phyloP scores from a whole-genome alignment of 768 basidiomycete genomes.

The Boletus fagicola region DNA sequence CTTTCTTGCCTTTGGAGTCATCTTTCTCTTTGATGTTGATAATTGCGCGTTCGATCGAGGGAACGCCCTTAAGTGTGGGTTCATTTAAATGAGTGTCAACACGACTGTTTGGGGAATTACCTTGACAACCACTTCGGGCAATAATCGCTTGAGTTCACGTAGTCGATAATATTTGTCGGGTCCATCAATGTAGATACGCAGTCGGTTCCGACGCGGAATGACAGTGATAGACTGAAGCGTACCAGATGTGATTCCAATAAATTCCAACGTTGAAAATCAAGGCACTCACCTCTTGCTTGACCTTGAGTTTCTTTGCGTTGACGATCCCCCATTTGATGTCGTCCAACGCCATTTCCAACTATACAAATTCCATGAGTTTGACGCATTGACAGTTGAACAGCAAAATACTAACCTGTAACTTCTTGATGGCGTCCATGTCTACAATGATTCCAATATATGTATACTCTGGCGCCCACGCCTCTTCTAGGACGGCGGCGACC shows the following conservation, averaged over 20 bases:
- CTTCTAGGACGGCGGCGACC: constrained; percentile 91
- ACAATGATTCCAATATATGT: constrained; percentile 93
- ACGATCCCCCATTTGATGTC: constrained; percentile 93
- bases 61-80: constrained; percentile 60
- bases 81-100: not conserved
- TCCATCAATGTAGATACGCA: constrained; percentile 78
- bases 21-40: constrained; percentile 95
- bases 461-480: constrained; percentile 92
- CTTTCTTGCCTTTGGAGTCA: constrained; percentile 74
- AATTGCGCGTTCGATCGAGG: constrained; percentile 85
- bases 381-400: not conserved
- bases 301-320: constrained; percentile 82
- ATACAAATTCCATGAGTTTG: not conserved
- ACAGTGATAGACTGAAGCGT: constrained; percentile 66
- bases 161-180: constrained; percentile 79
- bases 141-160: constrained; percentile 78
- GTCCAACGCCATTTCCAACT: constrained; percentile 92
- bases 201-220: constrained; percentile 67
- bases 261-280: not conserved
- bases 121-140: constrained; percentile 90
- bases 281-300: constrained; percentile 72
- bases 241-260: not conserved
- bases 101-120: constrained; percentile 35
- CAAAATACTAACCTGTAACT: constrained; percentile 65
- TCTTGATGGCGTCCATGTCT: constrained; percentile 82